phyloP scores from a whole-genome alignment of 768 basidiomycete species.

The Botryobasidium botryosum region DNA sequence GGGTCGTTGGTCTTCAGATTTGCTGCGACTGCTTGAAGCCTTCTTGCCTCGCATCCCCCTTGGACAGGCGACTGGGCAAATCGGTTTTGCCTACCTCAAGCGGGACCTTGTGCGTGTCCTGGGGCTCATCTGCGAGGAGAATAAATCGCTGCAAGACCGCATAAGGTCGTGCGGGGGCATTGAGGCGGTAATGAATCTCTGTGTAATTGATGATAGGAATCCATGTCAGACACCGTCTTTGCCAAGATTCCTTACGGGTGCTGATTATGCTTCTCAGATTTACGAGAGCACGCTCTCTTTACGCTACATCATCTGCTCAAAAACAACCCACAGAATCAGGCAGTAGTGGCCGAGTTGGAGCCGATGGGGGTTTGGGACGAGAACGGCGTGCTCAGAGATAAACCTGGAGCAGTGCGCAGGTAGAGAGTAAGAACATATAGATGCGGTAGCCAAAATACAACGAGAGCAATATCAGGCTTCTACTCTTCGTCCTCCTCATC shows the following conservation, averaged over 20 bases:
- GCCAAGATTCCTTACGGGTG: neutral
- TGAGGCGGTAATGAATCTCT: conserved; percentile 69
- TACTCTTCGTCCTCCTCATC: conserved; percentile 9
- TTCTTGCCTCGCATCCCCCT: conserved; percentile 78
- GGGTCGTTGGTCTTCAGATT: conserved; percentile 28
- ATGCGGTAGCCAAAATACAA: neutral
- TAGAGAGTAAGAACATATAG: neutral
- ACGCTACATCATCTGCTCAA: conserved; percentile 63
- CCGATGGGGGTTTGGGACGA: conserved; percentile 43
- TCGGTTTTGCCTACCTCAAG: conserved; percentile 72
- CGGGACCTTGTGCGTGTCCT: conserved; percentile 77
- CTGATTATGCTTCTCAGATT: conserved; percentile 24
- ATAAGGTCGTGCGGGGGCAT: conserved; percentile 57
- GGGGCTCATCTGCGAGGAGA: conserved; percentile 55
- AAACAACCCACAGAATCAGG: conserved; percentile 64
- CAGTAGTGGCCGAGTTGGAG: conserved; percentile 54
- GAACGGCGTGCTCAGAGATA: conserved; percentile 33
- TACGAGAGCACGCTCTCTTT: conserved; percentile 85
- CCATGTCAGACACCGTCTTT: conserved; percentile 48
- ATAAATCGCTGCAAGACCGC: conserved; percentile 54
- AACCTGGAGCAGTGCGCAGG: conserved; percentile 14
- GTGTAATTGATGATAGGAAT: conserved; percentile 79
- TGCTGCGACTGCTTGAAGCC: conserved; percentile 55
- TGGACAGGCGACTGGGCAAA: conserved; percentile 37
- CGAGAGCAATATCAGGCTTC: neutral